A percentile compares a stretch with the other conserved stretches of the same genome.
These are phyloP conservation scores for Candida nitratophila DNA, from an alignment of 805 yeast species.

Conservation along the genomic window DNA sequence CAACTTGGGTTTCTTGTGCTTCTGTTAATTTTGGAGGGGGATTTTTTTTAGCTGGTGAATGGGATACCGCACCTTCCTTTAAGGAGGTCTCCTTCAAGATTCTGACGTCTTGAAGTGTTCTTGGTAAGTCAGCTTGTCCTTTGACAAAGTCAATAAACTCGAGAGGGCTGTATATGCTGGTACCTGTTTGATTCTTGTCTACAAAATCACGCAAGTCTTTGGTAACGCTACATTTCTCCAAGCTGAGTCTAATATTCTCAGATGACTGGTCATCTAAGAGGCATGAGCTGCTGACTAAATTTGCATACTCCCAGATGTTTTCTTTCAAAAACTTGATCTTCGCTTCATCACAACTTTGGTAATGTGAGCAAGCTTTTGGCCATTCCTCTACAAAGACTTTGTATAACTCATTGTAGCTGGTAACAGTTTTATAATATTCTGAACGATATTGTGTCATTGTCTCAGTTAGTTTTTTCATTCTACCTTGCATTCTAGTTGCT, in stretches of 20 bases:
- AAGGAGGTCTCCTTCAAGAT: conserved; percentile 7
- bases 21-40: conserved; percentile 24
- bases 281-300: conserved; percentile 66
- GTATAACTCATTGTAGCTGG: conserved; percentile 46
- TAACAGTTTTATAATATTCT: conserved; percentile 51
- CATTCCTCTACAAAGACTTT: conserved; percentile 69
- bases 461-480: conserved; percentile 42
- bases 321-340: conserved; percentile 62
- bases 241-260: conserved; percentile 57
- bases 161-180: conserved; percentile 50
- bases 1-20: conserved; percentile 18
- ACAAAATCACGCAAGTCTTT: conserved; percentile 53
- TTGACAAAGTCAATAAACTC: conserved; percentile 54
- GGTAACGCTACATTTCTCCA: conserved; percentile 62
- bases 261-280: conserved; percentile 73
- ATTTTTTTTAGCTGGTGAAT: conserved; percentile 7
- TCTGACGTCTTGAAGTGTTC: background rate
- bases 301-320: conserved; percentile 73
- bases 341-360: conserved; percentile 66
- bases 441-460: conserved; percentile 35
- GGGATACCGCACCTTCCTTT: conserved; percentile 12
- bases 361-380: conserved; percentile 52
- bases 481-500: conserved; percentile 50
- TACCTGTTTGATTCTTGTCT: conserved; percentile 55
- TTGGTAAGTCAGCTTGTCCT: conserved; percentile 9